Conservation (phyloP, 2,329 filamentous ascomycete species). For the Calonectria ilicicola region DNA sequence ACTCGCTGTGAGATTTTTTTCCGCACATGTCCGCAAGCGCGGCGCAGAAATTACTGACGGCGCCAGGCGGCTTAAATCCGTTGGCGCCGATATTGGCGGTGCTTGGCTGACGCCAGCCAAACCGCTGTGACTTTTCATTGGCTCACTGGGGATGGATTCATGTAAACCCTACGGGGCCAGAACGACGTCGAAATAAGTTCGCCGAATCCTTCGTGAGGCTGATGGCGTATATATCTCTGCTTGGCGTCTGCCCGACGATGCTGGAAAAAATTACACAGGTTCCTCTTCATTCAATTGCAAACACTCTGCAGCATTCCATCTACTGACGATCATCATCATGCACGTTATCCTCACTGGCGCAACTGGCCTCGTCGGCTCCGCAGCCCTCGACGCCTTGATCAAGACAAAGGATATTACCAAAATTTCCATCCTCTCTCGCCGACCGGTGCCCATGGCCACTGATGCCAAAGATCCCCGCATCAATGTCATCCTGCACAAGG, state of each 20-base stretch:
- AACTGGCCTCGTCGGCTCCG: conserved; percentile 74
- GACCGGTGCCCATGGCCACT: conserved; percentile 73
- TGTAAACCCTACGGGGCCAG: neutral
- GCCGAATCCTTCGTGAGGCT: neutral
- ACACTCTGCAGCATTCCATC: neutral
- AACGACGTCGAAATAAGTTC: neutral
- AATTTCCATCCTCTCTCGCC: conserved; percentile 76
- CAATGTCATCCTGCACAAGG: conserved; percentile 75
- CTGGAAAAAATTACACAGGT: neutral
- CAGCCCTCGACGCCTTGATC: conserved; percentile 72
- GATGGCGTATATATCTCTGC: neutral
- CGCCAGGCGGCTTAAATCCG: conserved; percentile 10
- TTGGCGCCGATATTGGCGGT: neutral
- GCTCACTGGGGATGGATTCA: neutral
- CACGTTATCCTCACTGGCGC: conserved; percentile 77
- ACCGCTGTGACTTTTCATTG: neutral
- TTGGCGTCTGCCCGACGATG: neutral
- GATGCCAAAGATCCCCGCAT: conserved; percentile 68
- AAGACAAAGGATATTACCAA: conserved; percentile 65
- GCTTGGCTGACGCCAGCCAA: conserved; percentile 29
- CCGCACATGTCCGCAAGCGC: neutral
- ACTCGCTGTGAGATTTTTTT: neutral
- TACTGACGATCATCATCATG: conserved; percentile 51
- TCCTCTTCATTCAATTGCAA: neutral
- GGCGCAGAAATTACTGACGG: neutral